These are phyloP conservation scores for Macrophomina pseudophaseolina DNA, from an alignment of 2,329 filamentous ascomycete species.

Conservation along the genomic window DNA sequence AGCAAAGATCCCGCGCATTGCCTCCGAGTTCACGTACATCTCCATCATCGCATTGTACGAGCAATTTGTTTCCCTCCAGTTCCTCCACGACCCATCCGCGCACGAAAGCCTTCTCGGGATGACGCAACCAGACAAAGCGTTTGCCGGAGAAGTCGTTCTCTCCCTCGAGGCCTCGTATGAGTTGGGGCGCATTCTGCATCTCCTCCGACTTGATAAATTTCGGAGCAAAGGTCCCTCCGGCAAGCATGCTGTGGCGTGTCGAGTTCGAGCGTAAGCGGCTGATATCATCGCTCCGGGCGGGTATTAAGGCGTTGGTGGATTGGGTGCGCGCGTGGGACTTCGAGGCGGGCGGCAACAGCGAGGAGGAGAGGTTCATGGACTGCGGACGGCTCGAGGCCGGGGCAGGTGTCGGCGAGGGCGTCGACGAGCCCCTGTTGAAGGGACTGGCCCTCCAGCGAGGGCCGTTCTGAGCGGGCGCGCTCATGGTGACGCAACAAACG, in stretches of 20 bases:
- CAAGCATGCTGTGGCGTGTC: constrained; percentile 64
- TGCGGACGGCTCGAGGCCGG: constrained; percentile 67
- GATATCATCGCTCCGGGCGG: constrained; percentile 41
- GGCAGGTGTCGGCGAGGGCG: constrained; percentile 62
- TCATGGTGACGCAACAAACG: constrained; percentile 47
- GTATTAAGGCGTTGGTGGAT: constrained; percentile 52
- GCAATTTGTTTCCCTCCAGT: constrained; percentile 67
- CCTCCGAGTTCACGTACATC: constrained; percentile 62
- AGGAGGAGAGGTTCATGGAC: constrained; percentile 73
- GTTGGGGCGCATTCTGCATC: constrained; percentile 62
- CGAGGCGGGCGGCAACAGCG: constrained; percentile 53
- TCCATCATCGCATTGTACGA: constrained; percentile 94
- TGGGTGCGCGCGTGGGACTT: constrained; percentile 70
- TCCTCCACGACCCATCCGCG: constrained; percentile 93
- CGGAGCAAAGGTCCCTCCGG: constrained; percentile 87
- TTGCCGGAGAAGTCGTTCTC: constrained; percentile 99
- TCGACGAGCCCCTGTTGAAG: constrained; percentile 70
- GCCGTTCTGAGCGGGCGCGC: constrained; percentile 63
- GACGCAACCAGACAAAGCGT: constrained; percentile 96
- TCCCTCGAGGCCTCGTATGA: constrained; percentile 79
- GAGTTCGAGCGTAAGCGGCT: constrained; percentile 63
- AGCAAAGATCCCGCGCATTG: background rate
- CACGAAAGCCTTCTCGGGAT: constrained; percentile 84
- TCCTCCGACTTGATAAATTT: constrained; percentile 94
- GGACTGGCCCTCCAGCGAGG: constrained; percentile 80